Evolutionary conservation across 306 rosid genomes (phyloP).

Genomic region (Malus asiatica): DNA sequence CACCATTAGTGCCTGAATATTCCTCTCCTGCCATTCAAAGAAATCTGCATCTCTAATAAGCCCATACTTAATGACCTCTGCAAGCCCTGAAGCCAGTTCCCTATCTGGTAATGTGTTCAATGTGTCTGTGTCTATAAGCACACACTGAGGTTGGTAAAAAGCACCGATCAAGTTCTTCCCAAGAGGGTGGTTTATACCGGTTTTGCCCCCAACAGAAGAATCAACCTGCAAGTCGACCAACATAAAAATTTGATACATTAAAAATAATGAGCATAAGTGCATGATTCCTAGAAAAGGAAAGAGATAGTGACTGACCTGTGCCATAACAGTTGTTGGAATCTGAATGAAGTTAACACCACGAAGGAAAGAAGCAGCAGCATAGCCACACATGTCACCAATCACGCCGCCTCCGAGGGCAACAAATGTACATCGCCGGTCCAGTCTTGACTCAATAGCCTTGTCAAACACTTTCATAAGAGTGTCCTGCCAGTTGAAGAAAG

Average conservation of each 20-base stretch:
- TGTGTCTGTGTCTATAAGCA: constrained; percentile 82
- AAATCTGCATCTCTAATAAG: constrained; percentile 84
- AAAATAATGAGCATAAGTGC: not conserved
- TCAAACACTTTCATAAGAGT: constrained; percentile 92
- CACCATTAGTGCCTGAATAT: constrained; percentile 61
- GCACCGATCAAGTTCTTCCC: constrained; percentile 96
- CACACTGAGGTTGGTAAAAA: constrained; percentile 92
- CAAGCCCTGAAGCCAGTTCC: constrained; percentile 90
- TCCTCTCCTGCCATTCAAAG: constrained; percentile 96
- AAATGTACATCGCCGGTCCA: constrained; percentile 75
- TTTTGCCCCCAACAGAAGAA: constrained; percentile 98
- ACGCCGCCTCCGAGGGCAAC: constrained; percentile 99
- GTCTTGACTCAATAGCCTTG: constrained; percentile 78
- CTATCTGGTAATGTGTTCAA: constrained; percentile 72
- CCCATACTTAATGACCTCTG: constrained; percentile 89
- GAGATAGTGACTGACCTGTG: constrained; percentile 51
- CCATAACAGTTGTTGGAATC: constrained; percentile 95
- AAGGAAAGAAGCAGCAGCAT: constrained; percentile 77
- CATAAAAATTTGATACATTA: not conserved
- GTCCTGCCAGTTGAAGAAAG: constrained; percentile 45
- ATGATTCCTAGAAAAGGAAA: not conserved
- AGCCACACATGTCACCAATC: constrained; percentile 95
- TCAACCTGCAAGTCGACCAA: constrained; percentile 52
- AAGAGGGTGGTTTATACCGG: constrained; percentile 87
- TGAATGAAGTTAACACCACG: constrained; percentile 94